Conservation (phyloP, 805 yeast species). For the Barnettozyma pratensis region DNA sequence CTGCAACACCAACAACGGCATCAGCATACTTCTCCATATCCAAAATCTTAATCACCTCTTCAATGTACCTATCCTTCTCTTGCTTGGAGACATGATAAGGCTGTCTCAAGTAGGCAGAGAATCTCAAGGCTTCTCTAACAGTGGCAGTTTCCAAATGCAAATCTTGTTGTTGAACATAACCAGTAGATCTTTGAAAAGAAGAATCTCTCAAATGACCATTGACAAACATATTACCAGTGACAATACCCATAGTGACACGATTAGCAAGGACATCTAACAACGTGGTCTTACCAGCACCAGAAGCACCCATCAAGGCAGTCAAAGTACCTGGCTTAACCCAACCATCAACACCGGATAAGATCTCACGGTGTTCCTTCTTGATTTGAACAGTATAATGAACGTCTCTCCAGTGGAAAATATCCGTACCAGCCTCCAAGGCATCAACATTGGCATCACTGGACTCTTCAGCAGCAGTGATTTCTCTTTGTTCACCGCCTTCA, state of each 20-base stretch:
- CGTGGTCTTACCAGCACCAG: conserved; percentile 82
- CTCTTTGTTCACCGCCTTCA: conserved; percentile 26
- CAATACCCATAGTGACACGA: conserved; percentile 64
- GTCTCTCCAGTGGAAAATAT: conserved; percentile 74
- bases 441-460: conserved; percentile 18
- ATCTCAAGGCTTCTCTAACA: conserved; percentile 68
- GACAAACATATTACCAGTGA: conserved; percentile 62
- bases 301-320: conserved; percentile 73
- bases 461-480: conserved; percentile 18
- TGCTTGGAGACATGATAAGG: conserved; percentile 42
- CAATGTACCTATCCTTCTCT: conserved; percentile 64
- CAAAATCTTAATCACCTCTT: conserved; percentile 54
- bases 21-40: conserved; percentile 64
- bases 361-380: conserved; percentile 53
- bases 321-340: conserved; percentile 81
- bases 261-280: conserved; percentile 65
- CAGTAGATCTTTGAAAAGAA: conserved; percentile 52
- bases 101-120: conserved; percentile 66
- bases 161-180: conserved; percentile 73
- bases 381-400: conserved; percentile 66
- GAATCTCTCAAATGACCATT: conserved; percentile 56
- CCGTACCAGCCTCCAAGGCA: conserved; percentile 32
- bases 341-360: conserved; percentile 64
- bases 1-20: conserved; percentile 70
- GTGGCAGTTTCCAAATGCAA: conserved; percentile 60